Evolutionary conservation across 1,284 basidiomycete genomes (phyloP).

Genomic region (Leccinum colubrinum): DNA sequence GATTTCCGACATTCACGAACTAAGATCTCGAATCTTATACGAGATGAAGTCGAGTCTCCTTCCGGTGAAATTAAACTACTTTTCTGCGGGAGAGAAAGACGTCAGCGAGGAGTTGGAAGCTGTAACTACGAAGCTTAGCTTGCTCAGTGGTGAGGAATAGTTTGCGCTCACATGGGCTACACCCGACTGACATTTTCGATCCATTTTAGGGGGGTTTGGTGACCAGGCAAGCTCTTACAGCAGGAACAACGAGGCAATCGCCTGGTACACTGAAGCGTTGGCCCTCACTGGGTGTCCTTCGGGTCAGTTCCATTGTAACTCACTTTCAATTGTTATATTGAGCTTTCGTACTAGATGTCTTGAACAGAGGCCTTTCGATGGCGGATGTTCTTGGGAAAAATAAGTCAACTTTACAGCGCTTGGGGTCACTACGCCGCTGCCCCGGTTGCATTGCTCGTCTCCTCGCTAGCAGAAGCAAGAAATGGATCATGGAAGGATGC

Average conservation of each 20-base stretch:
- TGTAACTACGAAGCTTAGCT: background rate
- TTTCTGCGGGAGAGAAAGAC: background rate
- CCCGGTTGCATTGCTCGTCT: slow-evolving; percentile 3
- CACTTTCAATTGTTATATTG: background rate
- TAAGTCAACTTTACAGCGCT: background rate
- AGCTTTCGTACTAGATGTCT: background rate
- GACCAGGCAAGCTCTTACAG: background rate
- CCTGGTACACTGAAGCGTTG: background rate
- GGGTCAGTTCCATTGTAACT: background rate
- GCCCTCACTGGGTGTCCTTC: background rate
- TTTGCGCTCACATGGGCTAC: background rate
- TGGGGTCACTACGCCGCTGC: background rate
- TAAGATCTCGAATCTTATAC: slow-evolving; percentile 7
- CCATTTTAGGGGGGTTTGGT: slow-evolving; percentile 5
- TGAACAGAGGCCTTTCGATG: background rate
- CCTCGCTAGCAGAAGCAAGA: slow-evolving; percentile 3
- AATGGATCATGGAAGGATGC: background rate
- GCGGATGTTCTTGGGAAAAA: background rate
- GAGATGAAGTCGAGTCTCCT: background rate
- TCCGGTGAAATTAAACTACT: background rate
- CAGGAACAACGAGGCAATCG: background rate
- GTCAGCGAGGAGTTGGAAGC: slow-evolving; percentile 5
- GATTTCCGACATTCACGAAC: slow-evolving; percentile 4
- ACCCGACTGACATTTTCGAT: background rate
- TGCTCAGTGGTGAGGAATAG: slow-evolving; percentile 8